Base-by-base conservation (phyloP, 75 land plant genomes). In the Pinus tabuliformis region DNA sequence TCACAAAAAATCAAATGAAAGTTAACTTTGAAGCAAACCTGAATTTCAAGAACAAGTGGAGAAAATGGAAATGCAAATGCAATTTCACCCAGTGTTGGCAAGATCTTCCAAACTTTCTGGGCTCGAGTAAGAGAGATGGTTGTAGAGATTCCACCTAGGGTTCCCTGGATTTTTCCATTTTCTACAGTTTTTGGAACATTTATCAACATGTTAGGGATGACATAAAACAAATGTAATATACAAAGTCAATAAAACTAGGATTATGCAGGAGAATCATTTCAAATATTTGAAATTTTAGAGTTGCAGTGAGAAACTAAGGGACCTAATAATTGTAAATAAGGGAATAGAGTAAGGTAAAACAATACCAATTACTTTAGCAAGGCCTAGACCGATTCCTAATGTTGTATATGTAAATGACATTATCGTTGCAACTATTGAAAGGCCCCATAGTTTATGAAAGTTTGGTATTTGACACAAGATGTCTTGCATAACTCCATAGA, bases 41-140 rank as follows among this genome's bases (percentile, higher is more conserved):
- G 93, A 21, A 95, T 95, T 73, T 92, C 93, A n/a, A 90, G n/a
- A 62, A 92, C 81, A 56, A 95, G 87, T 7, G 84, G 58, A 3
- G 93, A 83, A 77, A 83, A 95, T 2, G 98, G 89, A 71, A 81
- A 95, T 59, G 98, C 89, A 78, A 95, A 95, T 11, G 98, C 98
- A 7, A 95, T 91, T 81, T 95, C 92, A 33, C 98, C 98, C 18
- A 95, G 64, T n/a, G 96, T 95, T 83, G 87, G 91, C 21, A 79
- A 83, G 7, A 86, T 73, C 59, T 71, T 59, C 95, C 90, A 91
- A 24, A 87, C 54, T 80, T 91, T 95, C 39, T 87, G 26, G 36
- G 83, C 21, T 49, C 64, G 4, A 13, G 78, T 37, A 15, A 30
- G 28, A 4, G 65, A 75, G 18, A 81, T 24, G 12, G 22, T 42